Evolutionary conservation across 2,329 filamentous ascomycete genomes (phyloP).

Genomic region (Cladophialophora immunda): DNA sequence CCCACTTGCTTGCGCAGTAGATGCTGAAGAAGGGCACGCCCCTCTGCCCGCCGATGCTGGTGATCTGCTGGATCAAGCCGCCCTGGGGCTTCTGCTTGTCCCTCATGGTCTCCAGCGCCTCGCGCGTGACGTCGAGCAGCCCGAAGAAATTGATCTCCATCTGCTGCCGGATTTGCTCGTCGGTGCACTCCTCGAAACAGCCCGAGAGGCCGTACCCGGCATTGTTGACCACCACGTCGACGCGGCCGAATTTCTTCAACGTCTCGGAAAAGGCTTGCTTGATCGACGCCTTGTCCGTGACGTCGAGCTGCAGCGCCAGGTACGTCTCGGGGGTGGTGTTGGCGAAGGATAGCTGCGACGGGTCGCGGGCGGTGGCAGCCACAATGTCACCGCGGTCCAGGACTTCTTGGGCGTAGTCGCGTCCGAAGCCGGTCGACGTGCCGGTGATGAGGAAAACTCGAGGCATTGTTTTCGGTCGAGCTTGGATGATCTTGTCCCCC

Average conservation of each 20-base stretch:
- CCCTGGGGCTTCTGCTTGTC: slow-evolving; percentile 48
- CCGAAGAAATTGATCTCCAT: slow-evolving; percentile 70
- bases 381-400: slow-evolving; percentile 51
- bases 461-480: slow-evolving; percentile 18
- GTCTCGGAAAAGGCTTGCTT: slow-evolving; percentile 53
- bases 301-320: slow-evolving; percentile 62
- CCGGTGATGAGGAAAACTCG: slow-evolving; percentile 52
- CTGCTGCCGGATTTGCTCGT: slow-evolving; percentile 60
- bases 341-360: slow-evolving; percentile 36
- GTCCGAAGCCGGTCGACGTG: slow-evolving; percentile 56
- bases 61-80: slow-evolving; percentile 64
- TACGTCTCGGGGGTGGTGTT: slow-evolving; percentile 50
- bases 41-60: slow-evolving; percentile 59
- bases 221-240: slow-evolving; percentile 70
- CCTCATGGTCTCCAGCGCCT: slow-evolving; percentile 42
- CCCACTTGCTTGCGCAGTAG: slow-evolving; percentile 57
- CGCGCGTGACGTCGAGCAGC: slow-evolving; percentile 60
- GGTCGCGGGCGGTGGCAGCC: slow-evolving; percentile 54
- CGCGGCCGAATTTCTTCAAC: slow-evolving; percentile 60
- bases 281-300: slow-evolving; percentile 56
- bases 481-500: background rate
- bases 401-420: slow-evolving; percentile 50
- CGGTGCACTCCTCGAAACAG: slow-evolving; percentile 61
- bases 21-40: slow-evolving; percentile 49
- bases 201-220: slow-evolving; percentile 66